phyloP scores from a whole-genome alignment of 495 filamentous ascomycete genomes.

The Neurospora sp. region DNA sequence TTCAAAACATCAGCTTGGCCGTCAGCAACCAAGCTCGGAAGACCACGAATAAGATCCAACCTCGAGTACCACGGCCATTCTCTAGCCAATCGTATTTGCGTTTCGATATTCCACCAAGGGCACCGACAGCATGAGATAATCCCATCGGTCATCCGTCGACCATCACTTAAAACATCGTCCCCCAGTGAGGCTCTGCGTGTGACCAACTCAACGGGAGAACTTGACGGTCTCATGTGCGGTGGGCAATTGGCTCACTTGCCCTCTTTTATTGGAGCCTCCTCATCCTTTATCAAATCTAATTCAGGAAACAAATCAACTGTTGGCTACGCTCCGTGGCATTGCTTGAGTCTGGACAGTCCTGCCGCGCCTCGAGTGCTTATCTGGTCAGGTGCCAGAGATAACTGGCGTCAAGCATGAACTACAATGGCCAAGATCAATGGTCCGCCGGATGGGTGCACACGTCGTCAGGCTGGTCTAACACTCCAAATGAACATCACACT shows the following conservation, averaged over 20 bases:
- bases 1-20: background rate
- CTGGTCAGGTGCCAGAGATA: background rate
- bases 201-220: background rate
- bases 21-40: background rate
- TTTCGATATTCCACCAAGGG: background rate
- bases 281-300: background rate
- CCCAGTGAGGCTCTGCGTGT: background rate
- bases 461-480: background rate
- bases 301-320: background rate
- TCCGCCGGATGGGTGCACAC: background rate
- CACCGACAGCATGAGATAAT: background rate
- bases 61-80: background rate
- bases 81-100: background rate
- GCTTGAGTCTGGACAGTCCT: background rate
- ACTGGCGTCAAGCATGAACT: background rate
- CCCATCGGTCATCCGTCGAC: background rate
- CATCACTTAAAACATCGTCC: background rate
- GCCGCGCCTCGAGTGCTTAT: background rate
- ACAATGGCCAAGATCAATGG: background rate
- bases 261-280: background rate
- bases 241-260: background rate
- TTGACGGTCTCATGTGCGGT: background rate
- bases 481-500: background rate
- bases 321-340: background rate
- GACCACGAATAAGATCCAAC: background rate